These are phyloP conservation scores for Sanghuangporus weigelae DNA, from an alignment of 1,284 basidiomycete genomes.

Conservation along the genomic window DNA sequence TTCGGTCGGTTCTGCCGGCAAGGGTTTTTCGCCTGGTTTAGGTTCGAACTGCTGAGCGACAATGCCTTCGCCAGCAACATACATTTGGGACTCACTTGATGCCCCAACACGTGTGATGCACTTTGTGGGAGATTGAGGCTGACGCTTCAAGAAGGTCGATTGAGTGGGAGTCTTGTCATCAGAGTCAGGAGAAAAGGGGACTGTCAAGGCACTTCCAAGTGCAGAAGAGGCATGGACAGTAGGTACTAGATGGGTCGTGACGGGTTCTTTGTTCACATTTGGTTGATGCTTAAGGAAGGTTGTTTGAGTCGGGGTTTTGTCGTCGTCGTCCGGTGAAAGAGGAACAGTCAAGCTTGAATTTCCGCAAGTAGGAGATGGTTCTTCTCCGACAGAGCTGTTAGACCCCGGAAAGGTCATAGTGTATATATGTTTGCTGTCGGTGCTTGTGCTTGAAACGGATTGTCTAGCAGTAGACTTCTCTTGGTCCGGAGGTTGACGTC, in stretches of 20 bases:
- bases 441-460: not conserved
- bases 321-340: not conserved
- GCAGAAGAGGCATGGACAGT: constrained; percentile 20
- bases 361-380: not conserved
- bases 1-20: not conserved
- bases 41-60: not conserved
- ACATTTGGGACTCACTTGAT: not conserved
- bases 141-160: constrained; percentile 9
- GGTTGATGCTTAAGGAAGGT: not conserved
- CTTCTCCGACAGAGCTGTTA: not conserved
- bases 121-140: not conserved
- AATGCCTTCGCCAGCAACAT: not conserved
- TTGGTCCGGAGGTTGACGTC: not conserved
- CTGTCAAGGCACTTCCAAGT: constrained; percentile 15
- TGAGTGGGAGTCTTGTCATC: constrained; percentile 16
- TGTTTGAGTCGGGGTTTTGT: constrained; percentile 11
- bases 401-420: not conserved
- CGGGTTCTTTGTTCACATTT: not conserved
- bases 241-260: not conserved
- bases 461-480: not conserved
- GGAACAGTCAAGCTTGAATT: not conserved
- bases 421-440: not conserved
- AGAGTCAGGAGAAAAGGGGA: not conserved
- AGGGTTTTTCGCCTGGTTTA: not conserved
- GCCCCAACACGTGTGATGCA: not conserved